Evolutionary conservation across 768 basidiomycete species (phyloP).

Genomic region (Lanmaoa pseudosensibilis): DNA sequence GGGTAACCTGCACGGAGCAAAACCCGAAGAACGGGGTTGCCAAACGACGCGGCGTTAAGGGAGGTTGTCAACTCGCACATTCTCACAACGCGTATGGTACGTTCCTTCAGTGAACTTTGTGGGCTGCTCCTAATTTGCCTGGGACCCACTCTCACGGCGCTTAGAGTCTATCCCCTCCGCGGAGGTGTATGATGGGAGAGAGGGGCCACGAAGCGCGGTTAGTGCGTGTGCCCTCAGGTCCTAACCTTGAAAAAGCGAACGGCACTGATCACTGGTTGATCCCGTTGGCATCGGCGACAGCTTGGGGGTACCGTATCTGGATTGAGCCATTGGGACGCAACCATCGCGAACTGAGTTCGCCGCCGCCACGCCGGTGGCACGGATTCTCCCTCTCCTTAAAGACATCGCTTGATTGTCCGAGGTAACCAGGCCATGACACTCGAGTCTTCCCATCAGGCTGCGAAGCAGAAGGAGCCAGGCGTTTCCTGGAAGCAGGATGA

Average conservation of each 20-base stretch:
- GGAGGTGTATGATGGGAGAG: background rate
- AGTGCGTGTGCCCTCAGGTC: background rate
- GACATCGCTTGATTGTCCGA: background rate
- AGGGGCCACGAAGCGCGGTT: background rate
- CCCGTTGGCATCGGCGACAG: background rate
- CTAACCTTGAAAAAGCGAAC: background rate
- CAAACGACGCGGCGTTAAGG: background rate
- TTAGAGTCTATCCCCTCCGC: background rate
- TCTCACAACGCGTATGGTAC: background rate
- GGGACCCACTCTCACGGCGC: background rate
- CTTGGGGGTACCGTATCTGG: too few species aligned
- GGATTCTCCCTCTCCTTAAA: background rate
- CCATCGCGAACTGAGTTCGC: background rate
- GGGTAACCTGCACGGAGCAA: too few species aligned
- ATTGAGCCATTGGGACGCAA: background rate
- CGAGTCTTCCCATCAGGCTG: background rate
- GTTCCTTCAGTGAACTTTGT: background rate
- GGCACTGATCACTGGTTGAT: background rate
- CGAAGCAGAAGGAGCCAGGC: conserved; percentile 32
- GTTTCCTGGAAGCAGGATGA: conserved; percentile 53
- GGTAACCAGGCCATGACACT: background rate
- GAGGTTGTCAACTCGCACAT: background rate
- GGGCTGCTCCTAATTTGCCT: background rate
- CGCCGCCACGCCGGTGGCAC: background rate
- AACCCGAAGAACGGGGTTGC: background rate